Conservation (phyloP, 2,329 filamentous ascomycete genomes). For the Niveomyces coronatus region DNA sequence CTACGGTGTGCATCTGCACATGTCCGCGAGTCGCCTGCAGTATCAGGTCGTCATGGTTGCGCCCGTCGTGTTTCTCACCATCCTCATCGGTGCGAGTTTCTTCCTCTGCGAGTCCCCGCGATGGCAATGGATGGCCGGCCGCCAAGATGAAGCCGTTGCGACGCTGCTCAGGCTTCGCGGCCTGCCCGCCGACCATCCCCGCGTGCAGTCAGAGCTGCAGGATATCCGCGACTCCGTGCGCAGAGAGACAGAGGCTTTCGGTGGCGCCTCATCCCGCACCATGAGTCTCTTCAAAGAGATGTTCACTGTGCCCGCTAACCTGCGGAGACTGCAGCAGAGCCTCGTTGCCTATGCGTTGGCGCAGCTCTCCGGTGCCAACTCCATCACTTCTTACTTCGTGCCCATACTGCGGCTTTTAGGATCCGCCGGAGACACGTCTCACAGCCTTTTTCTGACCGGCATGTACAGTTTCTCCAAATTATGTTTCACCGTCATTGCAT, state of each 20-base stretch:
- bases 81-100: constrained; percentile 19
- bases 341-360: constrained; percentile 28
- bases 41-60: constrained; percentile 20
- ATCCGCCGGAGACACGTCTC: constrained; percentile 17
- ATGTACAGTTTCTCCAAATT: constrained; percentile 36
- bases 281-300: constrained; percentile 23
- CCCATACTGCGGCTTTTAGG: constrained; percentile 31
- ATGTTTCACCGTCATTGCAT: constrained; percentile 28
- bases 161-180: constrained; percentile 17
- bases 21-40: constrained; percentile 19
- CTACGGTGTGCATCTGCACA: constrained; percentile 16
- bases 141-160: constrained; percentile 17
- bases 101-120: constrained; percentile 27
- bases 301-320: constrained; percentile 25
- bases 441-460: constrained; percentile 27
- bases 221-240: constrained; percentile 21
- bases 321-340: constrained; percentile 28
- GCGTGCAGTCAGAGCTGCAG: constrained; percentile 17
- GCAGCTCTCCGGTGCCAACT: constrained; percentile 34
- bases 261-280: constrained; percentile 14
- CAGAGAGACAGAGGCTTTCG: constrained; percentile 10
- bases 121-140: constrained; percentile 24
- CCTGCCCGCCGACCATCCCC: constrained; percentile 16
- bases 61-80: constrained; percentile 17
- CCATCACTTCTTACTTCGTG: constrained; percentile 33